phyloP scores from a whole-genome alignment of 108 stramenopile species.

The Seminavis robusta region DNA sequence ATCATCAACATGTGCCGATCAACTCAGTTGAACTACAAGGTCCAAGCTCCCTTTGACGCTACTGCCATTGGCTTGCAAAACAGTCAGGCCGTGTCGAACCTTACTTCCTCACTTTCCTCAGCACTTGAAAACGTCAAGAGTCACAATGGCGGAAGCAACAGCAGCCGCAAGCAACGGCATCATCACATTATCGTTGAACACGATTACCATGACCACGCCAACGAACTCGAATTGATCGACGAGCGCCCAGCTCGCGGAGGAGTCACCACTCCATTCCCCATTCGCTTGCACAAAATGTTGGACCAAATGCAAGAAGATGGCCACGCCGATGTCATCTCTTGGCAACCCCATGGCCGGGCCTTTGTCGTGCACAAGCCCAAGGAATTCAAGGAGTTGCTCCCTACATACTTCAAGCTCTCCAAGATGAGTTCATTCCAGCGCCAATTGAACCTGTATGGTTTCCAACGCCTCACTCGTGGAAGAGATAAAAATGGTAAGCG shows the following conservation, averaged over 20 bases:
- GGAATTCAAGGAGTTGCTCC: conserved; percentile 78
- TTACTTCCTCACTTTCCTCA: too few relatives aligned
- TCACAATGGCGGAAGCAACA: too few relatives aligned
- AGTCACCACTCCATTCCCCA: conserved; percentile 71
- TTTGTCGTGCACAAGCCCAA: conserved; percentile 88
- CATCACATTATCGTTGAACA: too few relatives aligned
- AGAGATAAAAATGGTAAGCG: conserved; percentile 59
- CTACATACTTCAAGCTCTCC: conserved; percentile 85
- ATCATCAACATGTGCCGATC: too few relatives aligned
- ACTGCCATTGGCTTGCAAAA: too few relatives aligned
- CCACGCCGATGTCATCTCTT: conserved; percentile 64
- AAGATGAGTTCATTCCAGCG: conserved; percentile 88
- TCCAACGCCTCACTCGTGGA: conserved; percentile 71
- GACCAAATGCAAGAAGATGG: conserved; percentile 49
- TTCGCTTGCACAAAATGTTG: conserved; percentile 74
- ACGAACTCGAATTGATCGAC: too few relatives aligned
- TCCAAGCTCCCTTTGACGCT: too few relatives aligned
- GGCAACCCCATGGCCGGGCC: conserved; percentile 87
- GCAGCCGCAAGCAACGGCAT: too few relatives aligned
- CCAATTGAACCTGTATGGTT: conserved; percentile 91
- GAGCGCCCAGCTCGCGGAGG: conserved; percentile 45
- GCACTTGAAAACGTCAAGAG: too few relatives aligned
- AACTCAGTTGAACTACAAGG: too few relatives aligned
- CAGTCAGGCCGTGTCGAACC: too few relatives aligned
- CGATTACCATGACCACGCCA: too few relatives aligned